Conservation (phyloP, 352 stramenopile species). For the Phytophthora litchii region DNA sequence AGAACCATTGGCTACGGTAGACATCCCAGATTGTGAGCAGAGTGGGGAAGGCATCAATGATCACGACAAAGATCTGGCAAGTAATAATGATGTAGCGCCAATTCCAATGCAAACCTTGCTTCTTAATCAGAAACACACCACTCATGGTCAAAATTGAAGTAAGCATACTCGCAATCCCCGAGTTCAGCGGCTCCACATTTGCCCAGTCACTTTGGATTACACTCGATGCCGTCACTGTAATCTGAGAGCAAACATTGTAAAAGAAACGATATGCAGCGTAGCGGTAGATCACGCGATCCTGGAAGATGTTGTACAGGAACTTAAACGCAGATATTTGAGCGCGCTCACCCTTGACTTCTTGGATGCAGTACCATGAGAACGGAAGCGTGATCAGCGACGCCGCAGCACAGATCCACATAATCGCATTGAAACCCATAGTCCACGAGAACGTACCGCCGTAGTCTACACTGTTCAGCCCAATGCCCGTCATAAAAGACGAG, state of each 20-base stretch:
- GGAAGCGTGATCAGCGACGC: conserved; percentile 39
- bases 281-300: conserved; percentile 51
- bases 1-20: conserved; percentile 66
- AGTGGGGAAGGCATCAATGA: conserved; percentile 44
- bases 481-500: conserved; percentile 47
- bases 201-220: conserved; percentile 60
- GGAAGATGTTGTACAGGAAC: conserved; percentile 53
- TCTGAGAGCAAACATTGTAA: conserved; percentile 42
- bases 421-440: conserved; percentile 56
- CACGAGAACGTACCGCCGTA: conserved; percentile 56
- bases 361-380: conserved; percentile 46
- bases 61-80: conserved; percentile 45
- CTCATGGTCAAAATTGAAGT: conserved; percentile 38
- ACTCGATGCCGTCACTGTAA: conserved; percentile 50
- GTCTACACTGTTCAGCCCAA: conserved; percentile 49
- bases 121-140: conserved; percentile 42
- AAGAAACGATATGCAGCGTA: conserved; percentile 56
- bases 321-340: conserved; percentile 23
- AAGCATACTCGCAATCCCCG: conserved; percentile 51
- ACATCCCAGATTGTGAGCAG: conserved; percentile 67
- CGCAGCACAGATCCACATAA: conserved; percentile 52
- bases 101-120: conserved; percentile 54
- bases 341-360: conserved; percentile 37
- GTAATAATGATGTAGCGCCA: conserved; percentile 50
- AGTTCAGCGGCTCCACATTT: conserved; percentile 60